Evolutionary conservation across 805 yeast species (phyloP).

Genomic region (Schwanniomyces pseudopolymorphus): DNA sequence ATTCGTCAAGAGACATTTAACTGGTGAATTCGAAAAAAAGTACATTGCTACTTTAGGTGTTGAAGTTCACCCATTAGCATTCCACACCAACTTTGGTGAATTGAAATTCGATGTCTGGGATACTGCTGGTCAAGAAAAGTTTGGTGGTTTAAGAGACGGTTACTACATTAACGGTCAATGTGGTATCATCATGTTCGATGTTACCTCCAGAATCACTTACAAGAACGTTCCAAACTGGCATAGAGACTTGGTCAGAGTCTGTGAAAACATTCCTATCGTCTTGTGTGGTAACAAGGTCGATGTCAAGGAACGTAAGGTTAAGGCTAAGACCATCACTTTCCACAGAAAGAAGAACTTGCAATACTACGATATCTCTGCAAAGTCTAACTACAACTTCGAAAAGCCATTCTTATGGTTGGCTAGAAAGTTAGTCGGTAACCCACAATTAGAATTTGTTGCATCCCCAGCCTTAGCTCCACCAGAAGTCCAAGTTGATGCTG

Average conservation of each 20-base stretch:
- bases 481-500: conserved; percentile 96
- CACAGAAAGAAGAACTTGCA: conserved; percentile 99
- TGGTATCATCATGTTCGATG: conserved; percentile 99
- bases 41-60: conserved; percentile 99
- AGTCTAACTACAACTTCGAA: conserved; percentile 98
- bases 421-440: conserved; percentile 97
- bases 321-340: conserved; percentile 99
- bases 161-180: conserved; percentile 99
- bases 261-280: conserved; percentile 99
- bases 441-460: conserved; percentile 96
- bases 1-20: conserved; percentile 98
- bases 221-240: conserved; percentile 99
- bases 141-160: conserved; percentile 99
- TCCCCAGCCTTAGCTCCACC: conserved; percentile 99
- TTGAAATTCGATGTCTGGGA: conserved; percentile 99
- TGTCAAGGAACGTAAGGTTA: conserved; percentile 99
- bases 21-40: conserved; percentile 99
- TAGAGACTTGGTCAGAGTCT: conserved; percentile 98
- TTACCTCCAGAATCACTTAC: conserved; percentile 98
- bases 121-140: conserved; percentile 99
- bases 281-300: conserved; percentile 99
- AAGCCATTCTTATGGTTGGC: conserved; percentile 99
- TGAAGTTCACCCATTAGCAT: conserved; percentile 97
- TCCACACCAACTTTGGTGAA: conserved; percentile 98
- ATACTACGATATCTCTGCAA: conserved; percentile 99